phyloP scores from a whole-genome alignment of 208 protist species.

The Crithidia expoeki region DNA sequence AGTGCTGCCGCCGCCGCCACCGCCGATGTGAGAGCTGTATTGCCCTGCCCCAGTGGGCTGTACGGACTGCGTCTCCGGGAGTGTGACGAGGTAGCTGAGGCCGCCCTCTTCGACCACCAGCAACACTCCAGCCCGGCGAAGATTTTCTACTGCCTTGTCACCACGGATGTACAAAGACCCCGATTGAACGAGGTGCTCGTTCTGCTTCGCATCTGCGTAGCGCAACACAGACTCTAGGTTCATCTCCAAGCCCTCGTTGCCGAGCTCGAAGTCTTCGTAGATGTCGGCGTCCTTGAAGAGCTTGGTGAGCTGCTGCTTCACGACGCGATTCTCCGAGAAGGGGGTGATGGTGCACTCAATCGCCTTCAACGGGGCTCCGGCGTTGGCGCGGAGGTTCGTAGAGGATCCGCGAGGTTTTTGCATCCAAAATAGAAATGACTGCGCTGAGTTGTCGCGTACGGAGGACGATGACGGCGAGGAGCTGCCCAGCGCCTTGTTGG shows the following conservation, averaged over 20 bases:
- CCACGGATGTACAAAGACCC: constrained; percentile 72
- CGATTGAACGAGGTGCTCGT: constrained; percentile 65
- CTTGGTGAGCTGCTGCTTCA: constrained; percentile 70
- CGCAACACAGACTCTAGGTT: constrained; percentile 71
- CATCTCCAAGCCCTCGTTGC: constrained; percentile 46
- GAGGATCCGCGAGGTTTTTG: neutral
- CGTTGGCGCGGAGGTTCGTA: neutral
- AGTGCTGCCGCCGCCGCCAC: constrained; percentile 33
- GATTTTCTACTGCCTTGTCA: constrained; percentile 72
- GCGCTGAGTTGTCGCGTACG: constrained; percentile 30
- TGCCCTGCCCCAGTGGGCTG: constrained; percentile 24
- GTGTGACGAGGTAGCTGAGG: constrained; percentile 74
- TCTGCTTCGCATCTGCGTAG: constrained; percentile 71
- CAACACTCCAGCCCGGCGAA: constrained; percentile 76
- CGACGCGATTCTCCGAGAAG: constrained; percentile 34
- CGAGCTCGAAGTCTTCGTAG: constrained; percentile 75
- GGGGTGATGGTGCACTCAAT: constrained; percentile 73
- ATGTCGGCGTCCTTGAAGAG: constrained; percentile 73
- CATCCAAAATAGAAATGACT: constrained; percentile 80
- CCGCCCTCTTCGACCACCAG: constrained; percentile 74
- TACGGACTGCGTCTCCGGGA: constrained; percentile 60
- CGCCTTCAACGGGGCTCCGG: constrained; percentile 30
- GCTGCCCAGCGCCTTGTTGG: constrained; percentile 5
- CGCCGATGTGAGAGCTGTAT: constrained; percentile 27
- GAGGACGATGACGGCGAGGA: neutral